Evolutionary conservation across 2,329 filamentous ascomycete species (phyloP).

Genomic region (Hymenoscyphus occultus): DNA sequence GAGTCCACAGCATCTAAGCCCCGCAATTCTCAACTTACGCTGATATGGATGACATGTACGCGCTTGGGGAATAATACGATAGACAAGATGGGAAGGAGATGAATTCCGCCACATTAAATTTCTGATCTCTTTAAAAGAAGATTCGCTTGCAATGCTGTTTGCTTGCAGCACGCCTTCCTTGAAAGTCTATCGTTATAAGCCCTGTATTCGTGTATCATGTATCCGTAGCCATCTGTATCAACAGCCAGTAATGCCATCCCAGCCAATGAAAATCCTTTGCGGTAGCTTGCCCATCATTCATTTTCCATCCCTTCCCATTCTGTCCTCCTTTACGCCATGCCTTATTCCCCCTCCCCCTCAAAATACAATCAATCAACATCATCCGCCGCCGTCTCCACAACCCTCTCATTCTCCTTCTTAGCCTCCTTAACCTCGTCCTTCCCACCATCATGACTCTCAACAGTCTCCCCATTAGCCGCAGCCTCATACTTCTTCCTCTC

Average conservation of each 20-base stretch:
- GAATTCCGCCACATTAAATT: no score
- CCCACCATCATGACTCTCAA: conserved; percentile 16
- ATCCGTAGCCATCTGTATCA: not conserved
- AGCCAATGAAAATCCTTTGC: not conserved
- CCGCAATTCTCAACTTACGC: no score
- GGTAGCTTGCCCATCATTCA: not conserved
- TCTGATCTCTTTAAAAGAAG: no score
- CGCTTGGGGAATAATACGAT: no score
- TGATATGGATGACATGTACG: no score
- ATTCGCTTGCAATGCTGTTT: not conserved
- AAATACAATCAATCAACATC: conserved; percentile 29
- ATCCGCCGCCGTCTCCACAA: conserved; percentile 26
- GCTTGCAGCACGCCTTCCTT: not conserved
- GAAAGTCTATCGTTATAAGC: not conserved
- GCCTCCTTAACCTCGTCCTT: conserved; percentile 14
- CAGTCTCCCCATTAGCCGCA: conserved; percentile 11
- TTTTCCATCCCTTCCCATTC: not conserved
- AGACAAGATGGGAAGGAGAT: no score
- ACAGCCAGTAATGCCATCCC: not conserved
- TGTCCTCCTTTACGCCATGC: not conserved
- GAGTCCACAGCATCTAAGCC: no score
- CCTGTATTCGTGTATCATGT: not conserved
- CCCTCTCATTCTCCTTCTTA: conserved; percentile 15
- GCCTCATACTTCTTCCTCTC: conserved; percentile 18
- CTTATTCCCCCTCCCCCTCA: not conserved